Percentiles rank a stretch among this genome's conserved stretches.
Conservation (phyloP, 2,329 filamentous ascomycete species). For the Penicillium sp. region DNA sequence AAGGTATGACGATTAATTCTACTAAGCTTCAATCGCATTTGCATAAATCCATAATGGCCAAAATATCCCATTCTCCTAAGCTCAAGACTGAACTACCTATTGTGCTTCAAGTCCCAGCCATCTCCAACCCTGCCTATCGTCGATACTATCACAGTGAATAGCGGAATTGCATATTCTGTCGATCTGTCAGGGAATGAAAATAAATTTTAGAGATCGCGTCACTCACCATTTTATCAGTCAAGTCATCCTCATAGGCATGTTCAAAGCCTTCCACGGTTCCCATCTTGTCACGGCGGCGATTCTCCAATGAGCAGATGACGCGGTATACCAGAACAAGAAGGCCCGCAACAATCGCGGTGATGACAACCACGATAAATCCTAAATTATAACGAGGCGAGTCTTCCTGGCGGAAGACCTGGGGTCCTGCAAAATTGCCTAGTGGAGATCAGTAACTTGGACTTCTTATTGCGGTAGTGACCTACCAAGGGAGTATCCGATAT, state of each 20-base stretch:
- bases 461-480: not conserved
- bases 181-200: not conserved
- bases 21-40: fast-evolving
- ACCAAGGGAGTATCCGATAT: constrained; percentile 1
- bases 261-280: not conserved
- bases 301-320: not conserved
- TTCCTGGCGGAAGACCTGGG: not conserved
- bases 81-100: not conserved
- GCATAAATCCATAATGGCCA: not conserved
- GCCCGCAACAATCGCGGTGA: not conserved
- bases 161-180: not conserved
- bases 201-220: not conserved
- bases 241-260: not conserved
- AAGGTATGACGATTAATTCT: not conserved
- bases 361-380: not conserved
- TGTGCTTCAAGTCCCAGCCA: not conserved
- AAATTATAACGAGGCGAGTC: not conserved
- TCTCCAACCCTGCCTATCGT: not conserved
- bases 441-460: not conserved
- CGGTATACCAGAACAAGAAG: not conserved
- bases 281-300: not conserved
- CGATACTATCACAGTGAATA: not conserved
- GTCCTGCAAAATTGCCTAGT: not conserved
- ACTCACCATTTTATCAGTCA: not conserved
- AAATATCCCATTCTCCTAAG: not conserved